Evolutionary conservation across 495 filamentous ascomycete species (phyloP), one percentile per base, ranked within the genome.

Genomic region (Trypethelium eluteriae): DNA sequence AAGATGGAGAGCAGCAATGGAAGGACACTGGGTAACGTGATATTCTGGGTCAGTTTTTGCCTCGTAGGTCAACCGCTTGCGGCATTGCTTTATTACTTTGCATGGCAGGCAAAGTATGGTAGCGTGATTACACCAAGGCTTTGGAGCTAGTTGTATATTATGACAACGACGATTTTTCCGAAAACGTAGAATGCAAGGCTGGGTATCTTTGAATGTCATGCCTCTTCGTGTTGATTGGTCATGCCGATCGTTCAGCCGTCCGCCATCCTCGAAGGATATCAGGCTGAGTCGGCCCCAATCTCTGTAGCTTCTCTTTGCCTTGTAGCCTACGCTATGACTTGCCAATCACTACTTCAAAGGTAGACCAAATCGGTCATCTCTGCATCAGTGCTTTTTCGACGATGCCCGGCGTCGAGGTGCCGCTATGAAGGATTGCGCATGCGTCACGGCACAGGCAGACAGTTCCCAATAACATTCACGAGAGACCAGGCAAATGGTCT

Each of bases 101-200:
- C 92, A 14, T 98, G 94, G 94, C 93, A 97, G 76, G 92, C 91
- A 25, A 98, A 98, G 78, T 96, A 96, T 74, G 94, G 94, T 25
- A 92, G 86, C 71, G 84, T 85, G 35, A 85, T 82, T 67, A 77
- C 76, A 46, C 67, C 63, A 3, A 44, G 39, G 35, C 46, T 65
- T 5, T 41, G 62, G 62, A 63, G 32, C 32, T 59, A 59, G 32
- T 7, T 6, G 7, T 35, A 7, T 34, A 59, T 34, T 2, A 9
- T 35, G 4, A 34, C 32, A 36, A 35, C 5, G 25, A n/a, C 18
- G 3, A 7, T 18, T 35, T 59, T 36, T 34, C 32, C 32, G 25
- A 14, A 59, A 7, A 36, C 36, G 32, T 59, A 16, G 49, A 18
- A 5, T 53, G 49, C 5, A 53, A 14, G 49, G n/a, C 5, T 14